Evolutionary conservation across 2,329 filamentous ascomycete species (phyloP).

Genomic region (Allantophomopsis lycopodina): DNA sequence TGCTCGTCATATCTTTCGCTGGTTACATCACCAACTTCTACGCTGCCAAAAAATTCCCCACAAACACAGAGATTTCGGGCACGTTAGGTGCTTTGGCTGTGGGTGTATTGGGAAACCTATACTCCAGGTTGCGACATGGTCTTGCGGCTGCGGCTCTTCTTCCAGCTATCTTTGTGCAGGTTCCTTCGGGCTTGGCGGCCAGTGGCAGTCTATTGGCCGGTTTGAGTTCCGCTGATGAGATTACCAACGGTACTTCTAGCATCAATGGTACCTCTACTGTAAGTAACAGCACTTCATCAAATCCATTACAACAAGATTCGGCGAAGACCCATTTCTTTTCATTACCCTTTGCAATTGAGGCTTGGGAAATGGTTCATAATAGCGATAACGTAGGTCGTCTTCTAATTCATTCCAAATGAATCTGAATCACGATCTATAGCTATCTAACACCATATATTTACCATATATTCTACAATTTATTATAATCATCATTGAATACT

Average conservation of each 20-base stretch:
- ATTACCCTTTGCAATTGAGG: background rate
- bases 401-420: background rate
- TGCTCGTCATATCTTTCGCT: conserved; percentile 58
- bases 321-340: background rate
- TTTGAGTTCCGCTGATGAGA: conserved; percentile 38
- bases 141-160: conserved; percentile 76
- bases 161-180: conserved; percentile 69
- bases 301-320: too few species aligned
- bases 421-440: conserved; percentile 1
- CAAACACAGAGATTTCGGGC: conserved; percentile 62
- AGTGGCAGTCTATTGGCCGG: conserved; percentile 44
- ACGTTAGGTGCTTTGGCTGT: conserved; percentile 66
- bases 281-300: background rate
- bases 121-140: conserved; percentile 44
- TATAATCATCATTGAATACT: background rate
- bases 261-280: conserved; percentile 14
- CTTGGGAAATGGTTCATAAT: background rate
- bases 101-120: conserved; percentile 64
- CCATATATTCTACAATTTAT: background rate
- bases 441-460: conserved; percentile 2
- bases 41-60: conserved; percentile 47
- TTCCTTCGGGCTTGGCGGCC: conserved; percentile 47
- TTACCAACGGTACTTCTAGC: conserved; percentile 22
- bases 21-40: conserved; percentile 72
- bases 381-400: background rate